phyloP scores from a whole-genome alignment of 345 rosid genomes.

The Brassica incana region DNA sequence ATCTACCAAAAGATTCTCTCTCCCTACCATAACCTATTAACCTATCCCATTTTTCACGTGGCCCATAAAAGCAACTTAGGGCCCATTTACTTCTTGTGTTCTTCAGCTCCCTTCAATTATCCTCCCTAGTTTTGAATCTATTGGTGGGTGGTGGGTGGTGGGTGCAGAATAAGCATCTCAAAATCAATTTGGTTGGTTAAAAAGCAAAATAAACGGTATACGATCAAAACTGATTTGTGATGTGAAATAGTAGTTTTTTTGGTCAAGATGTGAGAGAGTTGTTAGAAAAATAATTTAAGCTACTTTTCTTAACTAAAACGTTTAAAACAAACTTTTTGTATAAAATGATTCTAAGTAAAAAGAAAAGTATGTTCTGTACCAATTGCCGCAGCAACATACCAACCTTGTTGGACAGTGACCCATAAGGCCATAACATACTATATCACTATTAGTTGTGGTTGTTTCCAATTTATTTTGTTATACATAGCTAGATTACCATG shows the following conservation, averaged over 20 bases:
- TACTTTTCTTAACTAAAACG: no score
- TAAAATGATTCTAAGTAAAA: no score
- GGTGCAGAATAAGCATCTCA: constrained; percentile 2
- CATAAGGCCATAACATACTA: no score
- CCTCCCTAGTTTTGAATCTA: neutral
- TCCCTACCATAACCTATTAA: constrained; percentile 13
- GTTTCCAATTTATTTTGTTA: no score
- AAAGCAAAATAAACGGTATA: neutral
- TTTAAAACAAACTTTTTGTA: no score
- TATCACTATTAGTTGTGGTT: no score
- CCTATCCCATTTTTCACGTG: constrained; percentile 34
- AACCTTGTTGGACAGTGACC: no score
- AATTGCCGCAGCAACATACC: no score
- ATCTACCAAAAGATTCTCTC: constrained; percentile 32
- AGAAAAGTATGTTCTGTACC: no score
- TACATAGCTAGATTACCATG: no score
- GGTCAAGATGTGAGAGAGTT: no score
- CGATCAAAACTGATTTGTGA: neutral
- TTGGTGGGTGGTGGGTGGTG: neutral
- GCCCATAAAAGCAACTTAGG: constrained; percentile 22
- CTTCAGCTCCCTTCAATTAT: neutral
- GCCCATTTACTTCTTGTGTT: constrained; percentile 12
- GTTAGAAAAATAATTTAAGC: no score
- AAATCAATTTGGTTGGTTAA: neutral
- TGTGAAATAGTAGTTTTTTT: neutral